Base-by-base conservation (phyloP, 257 asterid genomes). In the Jasminum sambac region DNA sequence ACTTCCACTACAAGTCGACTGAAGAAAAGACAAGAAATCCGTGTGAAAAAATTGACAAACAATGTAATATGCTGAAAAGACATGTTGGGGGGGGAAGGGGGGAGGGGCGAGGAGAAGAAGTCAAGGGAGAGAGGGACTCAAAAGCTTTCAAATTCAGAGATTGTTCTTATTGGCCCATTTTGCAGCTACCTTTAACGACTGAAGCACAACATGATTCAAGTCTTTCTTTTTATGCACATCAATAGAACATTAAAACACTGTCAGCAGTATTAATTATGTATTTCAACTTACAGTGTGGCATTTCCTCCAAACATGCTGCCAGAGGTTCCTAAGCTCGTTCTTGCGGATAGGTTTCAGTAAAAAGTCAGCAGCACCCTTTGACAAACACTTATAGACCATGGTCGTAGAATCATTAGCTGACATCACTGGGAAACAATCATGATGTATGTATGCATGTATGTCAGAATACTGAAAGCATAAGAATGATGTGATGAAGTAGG, bases 231-330 rank as follows among this genome's bases (percentile, higher is more conserved):
- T 44, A 4, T 12, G 17, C 52, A 44, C 13, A 44, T 57, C 64
- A 66, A 66, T 67, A 24, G 60, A 17, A 64, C 69, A 60, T 62
- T 11, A 13, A 25, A 64, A 46, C 67, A 24, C 46, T 24, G 60
- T 43, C 19, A 40, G 43, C 46, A 61, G 19, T 14, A 44, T 44
- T 44, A 37, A 57, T 39, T 25, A 25, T 61, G 8, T 69, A 80
- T 30, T 66, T 44, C 52, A 44, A 81, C 97, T 88, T 77, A 90
- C 95, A 74, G 93, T 91, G 69, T 89, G 96, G 81, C 97, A 91
- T 82, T 92, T 82, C 79, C 98, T 87, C 98, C 98, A 93, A 44
- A 90, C 91, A 42, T 93, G 98, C 86, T 93, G 97, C 98, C 98
- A 93, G 43, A 93, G 92, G 79, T 81, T 93, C 83, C 90, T 90